Conservation (phyloP, 345 rosid genomes). For the Acer yangbiense region DNA sequence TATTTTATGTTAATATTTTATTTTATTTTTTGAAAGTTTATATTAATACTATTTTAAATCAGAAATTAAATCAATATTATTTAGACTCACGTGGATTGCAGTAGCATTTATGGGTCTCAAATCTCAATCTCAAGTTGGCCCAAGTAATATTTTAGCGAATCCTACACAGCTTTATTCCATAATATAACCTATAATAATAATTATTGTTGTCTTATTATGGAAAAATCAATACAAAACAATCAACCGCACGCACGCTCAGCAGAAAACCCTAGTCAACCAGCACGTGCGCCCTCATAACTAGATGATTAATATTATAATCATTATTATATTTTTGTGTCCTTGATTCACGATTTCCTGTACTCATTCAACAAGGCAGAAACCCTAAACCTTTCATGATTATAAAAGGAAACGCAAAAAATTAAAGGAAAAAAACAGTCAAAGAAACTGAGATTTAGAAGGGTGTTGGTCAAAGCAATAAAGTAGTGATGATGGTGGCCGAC, state of each 20-base stretch:
- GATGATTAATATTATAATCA: conserved; percentile 36
- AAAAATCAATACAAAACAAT: not conserved
- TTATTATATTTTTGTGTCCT: conserved; percentile 17
- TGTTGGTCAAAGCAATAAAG: conserved; percentile 27
- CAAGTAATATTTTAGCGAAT: not conserved
- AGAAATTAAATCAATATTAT: not conserved
- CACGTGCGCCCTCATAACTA: conserved; percentile 46
- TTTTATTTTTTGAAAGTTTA: too few relatives aligned
- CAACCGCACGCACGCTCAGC: conserved; percentile 37
- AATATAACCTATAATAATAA: not conserved
- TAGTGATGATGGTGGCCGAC: conserved; percentile 44
- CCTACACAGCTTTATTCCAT: not conserved
- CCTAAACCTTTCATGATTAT: conserved; percentile 30
- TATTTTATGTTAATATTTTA: too few relatives aligned
- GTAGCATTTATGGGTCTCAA: not conserved
- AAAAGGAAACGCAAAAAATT: not conserved
- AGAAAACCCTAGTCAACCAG: conserved; percentile 23
- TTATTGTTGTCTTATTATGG: not conserved
- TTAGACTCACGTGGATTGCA: not conserved
- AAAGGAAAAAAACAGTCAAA: conserved; percentile 13
- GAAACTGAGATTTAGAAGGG: not conserved
- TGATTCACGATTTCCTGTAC: conserved; percentile 42
- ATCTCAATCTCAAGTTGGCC: not conserved
- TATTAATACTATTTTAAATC: not conserved
- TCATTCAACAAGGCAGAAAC: conserved; percentile 31